A percentile compares a stretch with the other conserved stretches of the same genome.
Evolutionary conservation across 2,329 filamentous ascomycete genomes (phyloP).

Genomic region (Fusarium veterinarium): DNA sequence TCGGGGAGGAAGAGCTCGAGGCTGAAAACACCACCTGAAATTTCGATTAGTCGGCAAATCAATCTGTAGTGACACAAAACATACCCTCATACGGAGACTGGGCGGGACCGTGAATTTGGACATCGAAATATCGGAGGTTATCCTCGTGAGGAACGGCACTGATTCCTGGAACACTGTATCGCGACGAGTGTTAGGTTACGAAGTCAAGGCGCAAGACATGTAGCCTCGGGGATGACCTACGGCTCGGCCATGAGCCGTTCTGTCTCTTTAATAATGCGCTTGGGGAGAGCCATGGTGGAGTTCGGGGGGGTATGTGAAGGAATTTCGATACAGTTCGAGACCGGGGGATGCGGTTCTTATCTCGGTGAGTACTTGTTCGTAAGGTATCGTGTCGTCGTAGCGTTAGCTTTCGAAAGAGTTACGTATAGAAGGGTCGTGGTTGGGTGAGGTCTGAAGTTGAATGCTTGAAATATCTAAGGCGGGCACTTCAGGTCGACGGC

Average conservation of each 20-base stretch:
- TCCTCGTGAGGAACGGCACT: constrained; percentile 96
- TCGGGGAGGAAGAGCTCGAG: constrained; percentile 97
- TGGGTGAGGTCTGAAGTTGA: constrained; percentile 16
- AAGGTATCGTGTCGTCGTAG: constrained; percentile 1
- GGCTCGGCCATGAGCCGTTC: constrained; percentile 97
- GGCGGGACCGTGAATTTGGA: constrained; percentile 91
- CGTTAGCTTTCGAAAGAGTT: constrained; percentile 3
- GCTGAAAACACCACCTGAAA: constrained; percentile 84
- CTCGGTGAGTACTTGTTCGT: not conserved
- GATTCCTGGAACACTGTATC: constrained; percentile 87
- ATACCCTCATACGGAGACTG: constrained; percentile 95
- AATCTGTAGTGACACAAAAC: constrained; percentile 32
- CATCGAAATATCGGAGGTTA: constrained; percentile 98
- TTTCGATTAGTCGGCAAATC: constrained; percentile 16
- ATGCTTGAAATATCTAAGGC: constrained; percentile 24
- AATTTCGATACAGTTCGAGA: not conserved
- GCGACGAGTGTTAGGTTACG: constrained; percentile 35
- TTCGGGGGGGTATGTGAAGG: not conserved
- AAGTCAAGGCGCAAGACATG: constrained; percentile 15
- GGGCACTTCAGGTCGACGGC: constrained; percentile 26
- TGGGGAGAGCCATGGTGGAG: constrained; percentile 78
- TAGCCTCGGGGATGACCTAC: constrained; percentile 63
- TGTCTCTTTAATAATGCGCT: constrained; percentile 98
- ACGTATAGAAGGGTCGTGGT: constrained; percentile 17
- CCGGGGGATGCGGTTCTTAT: not conserved